Evolutionary conservation across 495 filamentous ascomycete species (phyloP), one percentile per base, ranked within the genome.

Genomic region (Podospora fimiseda): DNA sequence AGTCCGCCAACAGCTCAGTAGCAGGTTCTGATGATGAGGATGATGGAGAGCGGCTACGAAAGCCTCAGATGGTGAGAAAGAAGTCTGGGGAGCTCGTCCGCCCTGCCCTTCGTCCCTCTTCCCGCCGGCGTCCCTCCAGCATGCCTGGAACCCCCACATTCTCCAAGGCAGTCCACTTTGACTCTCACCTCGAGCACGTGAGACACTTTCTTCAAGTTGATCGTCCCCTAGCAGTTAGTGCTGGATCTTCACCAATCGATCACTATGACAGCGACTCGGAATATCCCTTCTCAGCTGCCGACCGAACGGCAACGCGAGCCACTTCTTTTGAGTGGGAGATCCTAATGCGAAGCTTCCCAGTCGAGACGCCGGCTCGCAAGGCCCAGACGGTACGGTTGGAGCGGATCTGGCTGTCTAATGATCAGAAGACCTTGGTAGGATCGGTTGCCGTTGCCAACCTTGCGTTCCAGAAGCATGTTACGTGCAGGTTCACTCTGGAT

Each of bases 121-220:
- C 84, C 2, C 78, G 82, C 44, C 79, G 89, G 53, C 84, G 94
- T 39, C 91, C 90, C 1, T 95, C 87, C 0, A 96, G 92, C 69
- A 94, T 97, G 90, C 93, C 93, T 6, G 94, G 94, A 11, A 98
- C 93, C 5, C 93, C 93, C 0, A 94, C 91, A 0, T 97, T 90
- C 65, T 83, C 86, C 30, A 98, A 98, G 67, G 86, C 86, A 7
- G 94, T 97, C 16, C 93, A 97, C 66, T 97, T 97, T 66, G 92
- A 98, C 64, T 85, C 90, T 1, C 85, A 91, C 56, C 79, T 96
- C 42, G 92, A 96, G 70, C 91, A 98, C 58, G 90, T 96, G 38
- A 80, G 93, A 21, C 92, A 96, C 64, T 98, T 98, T 69, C 70
- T 94, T 43, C 88, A 96, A 65, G 82, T 96, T 4, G 94, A 98